Conservation (phyloP, 768 basidiomycete genomes). For the Trichaptum fuscoviolaceum region DNA sequence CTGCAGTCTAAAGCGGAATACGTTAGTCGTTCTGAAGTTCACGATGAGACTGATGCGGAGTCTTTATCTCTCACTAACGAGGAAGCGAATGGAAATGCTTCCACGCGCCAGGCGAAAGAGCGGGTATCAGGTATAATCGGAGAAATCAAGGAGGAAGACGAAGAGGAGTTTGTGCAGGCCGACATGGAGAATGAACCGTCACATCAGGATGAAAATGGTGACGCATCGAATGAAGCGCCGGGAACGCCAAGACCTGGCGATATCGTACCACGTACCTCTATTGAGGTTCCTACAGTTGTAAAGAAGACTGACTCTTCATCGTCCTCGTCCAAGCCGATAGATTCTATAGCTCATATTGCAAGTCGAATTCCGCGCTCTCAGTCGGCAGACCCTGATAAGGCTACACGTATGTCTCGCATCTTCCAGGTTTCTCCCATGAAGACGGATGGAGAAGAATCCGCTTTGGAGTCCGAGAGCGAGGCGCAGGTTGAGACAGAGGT, state of each 20-base stretch:
- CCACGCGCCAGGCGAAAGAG: background rate
- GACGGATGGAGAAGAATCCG: slow-evolving; percentile 44
- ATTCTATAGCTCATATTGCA: slow-evolving; percentile 23
- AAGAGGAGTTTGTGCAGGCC: slow-evolving; percentile 11
- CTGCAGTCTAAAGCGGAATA: background rate
- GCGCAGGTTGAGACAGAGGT: slow-evolving; percentile 8
- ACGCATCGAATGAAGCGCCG: background rate
- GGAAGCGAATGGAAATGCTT: slow-evolving; percentile 16
- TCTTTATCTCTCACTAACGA: slow-evolving; percentile 16
- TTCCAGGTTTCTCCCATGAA: slow-evolving; percentile 47
- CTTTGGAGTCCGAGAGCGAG: slow-evolving; percentile 32
- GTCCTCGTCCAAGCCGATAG: slow-evolving; percentile 35
- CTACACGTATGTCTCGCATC: slow-evolving; percentile 51
- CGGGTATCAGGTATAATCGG: slow-evolving; percentile 10
- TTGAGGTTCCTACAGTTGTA: slow-evolving; percentile 8
- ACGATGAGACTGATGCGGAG: background rate
- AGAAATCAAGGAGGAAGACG: slow-evolving; percentile 16
- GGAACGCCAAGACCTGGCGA: background rate
- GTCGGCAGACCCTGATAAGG: slow-evolving; percentile 72
- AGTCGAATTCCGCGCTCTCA: slow-evolving; percentile 67
- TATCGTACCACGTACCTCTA: slow-evolving; percentile 10
- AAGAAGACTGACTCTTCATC: slow-evolving; percentile 12
- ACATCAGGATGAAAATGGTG: slow-evolving; percentile 6
- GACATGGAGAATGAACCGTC: slow-evolving; percentile 6
- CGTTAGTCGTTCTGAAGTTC: background rate